Conservation (phyloP, 768 basidiomycete genomes). For the Russula brevipes region DNA sequence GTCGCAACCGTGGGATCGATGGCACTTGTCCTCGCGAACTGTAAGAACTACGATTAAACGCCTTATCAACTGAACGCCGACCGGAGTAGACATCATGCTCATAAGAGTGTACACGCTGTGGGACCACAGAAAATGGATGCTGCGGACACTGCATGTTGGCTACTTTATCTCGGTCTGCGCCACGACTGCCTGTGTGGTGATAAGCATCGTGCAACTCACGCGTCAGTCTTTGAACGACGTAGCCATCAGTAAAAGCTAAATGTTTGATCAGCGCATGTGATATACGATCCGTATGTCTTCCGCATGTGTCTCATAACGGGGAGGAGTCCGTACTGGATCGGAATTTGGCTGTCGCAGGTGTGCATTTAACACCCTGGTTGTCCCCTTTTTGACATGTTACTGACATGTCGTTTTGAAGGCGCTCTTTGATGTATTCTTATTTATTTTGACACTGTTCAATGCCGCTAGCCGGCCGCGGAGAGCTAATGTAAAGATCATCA, state of each 20-base stretch:
- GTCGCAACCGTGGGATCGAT: slow-evolving; percentile 30
- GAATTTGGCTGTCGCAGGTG: slow-evolving; percentile 37
- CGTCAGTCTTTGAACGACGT: slow-evolving; percentile 1
- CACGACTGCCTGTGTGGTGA: slow-evolving; percentile 9
- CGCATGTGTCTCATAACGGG: slow-evolving; percentile 18
- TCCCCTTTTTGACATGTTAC: background rate
- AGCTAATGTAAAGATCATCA: slow-evolving; percentile 31
- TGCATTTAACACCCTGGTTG: background rate
- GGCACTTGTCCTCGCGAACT: slow-evolving; percentile 28
- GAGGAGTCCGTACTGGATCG: slow-evolving; percentile 15
- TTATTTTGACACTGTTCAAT: slow-evolving; percentile 35
- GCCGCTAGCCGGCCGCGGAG: slow-evolving; percentile 36
- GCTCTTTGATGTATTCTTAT: slow-evolving; percentile 36
- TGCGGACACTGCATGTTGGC: background rate
- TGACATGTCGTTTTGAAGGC: slow-evolving; percentile 27
- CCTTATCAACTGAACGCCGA: slow-evolving; percentile 24
- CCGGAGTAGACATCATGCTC: slow-evolving; percentile 34
- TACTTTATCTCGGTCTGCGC: slow-evolving; percentile 13
- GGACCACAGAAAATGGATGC: slow-evolving; percentile 33
- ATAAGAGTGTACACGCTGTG: slow-evolving; percentile 37
- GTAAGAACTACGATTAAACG: slow-evolving; percentile 26
- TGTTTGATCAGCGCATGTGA: background rate
- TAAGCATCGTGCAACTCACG: slow-evolving; percentile 2
- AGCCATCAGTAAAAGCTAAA: background rate
- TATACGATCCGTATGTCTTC: slow-evolving; percentile 10